Conservation (phyloP, 257 asterid genomes). For the Lycium ferocissimum region DNA sequence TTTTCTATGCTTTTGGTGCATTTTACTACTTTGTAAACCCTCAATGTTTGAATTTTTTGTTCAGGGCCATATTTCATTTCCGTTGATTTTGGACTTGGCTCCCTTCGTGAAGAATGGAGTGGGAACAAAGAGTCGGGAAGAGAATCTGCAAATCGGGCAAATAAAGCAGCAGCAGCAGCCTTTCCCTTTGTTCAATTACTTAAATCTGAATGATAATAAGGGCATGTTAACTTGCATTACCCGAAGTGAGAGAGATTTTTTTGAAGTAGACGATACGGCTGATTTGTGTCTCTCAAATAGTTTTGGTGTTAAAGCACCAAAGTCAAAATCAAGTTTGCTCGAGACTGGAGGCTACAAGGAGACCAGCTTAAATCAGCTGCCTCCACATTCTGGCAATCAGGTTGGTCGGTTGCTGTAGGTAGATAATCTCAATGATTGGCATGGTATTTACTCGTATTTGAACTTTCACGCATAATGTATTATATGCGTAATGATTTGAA, state of each 20-base stretch:
- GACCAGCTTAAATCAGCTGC: conserved; percentile 11
- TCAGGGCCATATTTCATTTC: conserved; percentile 83
- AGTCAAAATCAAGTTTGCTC: conserved; percentile 27
- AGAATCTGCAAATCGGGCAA: conserved; percentile 37
- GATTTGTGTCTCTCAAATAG: conserved; percentile 29
- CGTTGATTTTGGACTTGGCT: conserved; percentile 66
- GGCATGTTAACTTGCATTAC: conserved; percentile 33
- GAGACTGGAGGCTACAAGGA: conserved; percentile 34
- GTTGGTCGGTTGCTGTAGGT: conserved; percentile 37
- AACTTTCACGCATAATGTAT: background rate
- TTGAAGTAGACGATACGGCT: conserved; percentile 37
- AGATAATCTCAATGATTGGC: background rate
- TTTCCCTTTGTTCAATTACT: conserved; percentile 44
- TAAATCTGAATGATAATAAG: conserved; percentile 42
- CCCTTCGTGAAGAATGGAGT: conserved; percentile 54
- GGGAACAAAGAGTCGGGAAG: conserved; percentile 50
- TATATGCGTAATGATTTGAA: background rate
- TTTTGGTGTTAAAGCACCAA: conserved; percentile 31
- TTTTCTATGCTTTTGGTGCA: conserved; percentile 7
- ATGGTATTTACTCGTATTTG: background rate
- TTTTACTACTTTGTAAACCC: background rate
- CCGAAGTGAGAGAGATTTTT: conserved; percentile 31
- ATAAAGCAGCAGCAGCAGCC: conserved; percentile 34
- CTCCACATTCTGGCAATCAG: conserved; percentile 35
- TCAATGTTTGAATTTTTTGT: background rate